Evolutionary conservation across 805 yeast genomes (phyloP), one percentile per base, ranked within the genome.

Genomic region (Metschnikowia arizonensis): DNA sequence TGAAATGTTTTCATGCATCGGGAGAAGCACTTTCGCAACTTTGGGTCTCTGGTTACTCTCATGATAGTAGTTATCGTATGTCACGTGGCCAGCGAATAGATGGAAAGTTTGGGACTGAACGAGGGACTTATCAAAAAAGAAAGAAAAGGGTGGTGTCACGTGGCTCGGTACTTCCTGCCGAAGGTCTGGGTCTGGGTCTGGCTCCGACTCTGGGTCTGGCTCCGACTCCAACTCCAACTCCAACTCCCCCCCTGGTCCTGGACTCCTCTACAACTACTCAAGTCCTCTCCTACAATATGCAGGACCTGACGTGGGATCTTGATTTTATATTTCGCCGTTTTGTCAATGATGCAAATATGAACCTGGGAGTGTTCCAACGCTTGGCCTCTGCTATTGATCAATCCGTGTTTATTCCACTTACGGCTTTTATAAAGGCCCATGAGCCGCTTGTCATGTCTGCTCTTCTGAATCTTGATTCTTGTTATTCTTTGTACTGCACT

Each of bases 381-480:
- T 54, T 67, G 31, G 68, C 74, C 3, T 52, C 65, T 0, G 55
- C 55, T 2, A 65, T 72, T 19, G 76, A 72, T 44, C 50, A 58
- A 15, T 58, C 58, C 19, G 64, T 69, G 1, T 53, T 71, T 45
- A 66, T 62, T 28, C 53, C 56, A 3, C 50, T 71, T n/a, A 64
- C 71, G 12, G 53, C 50, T 5, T 69, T 66, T 48, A 55, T 71
- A 11, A 71, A 70, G 45, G 43, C 44, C 6, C 56, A 69, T 39
- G 75, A 72, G 46, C 71, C 74, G 0, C 61, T 53, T 33, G 55
- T 69, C 8, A 50, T 59, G 8, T 36, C 47, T 4, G 49, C 55
- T 1, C 40, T 68, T 37, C 55, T 56, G 2, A 55, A 55, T 11
- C 54, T 68, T 25, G 52, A 52, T 10, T 57, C 58, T 0, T 43